A percentile compares a stretch with the other conserved stretches of the same genome.
phyloP scores from a whole-genome alignment of 2,329 filamentous ascomycete genomes.

The Apiospora rasikravindrae region DNA sequence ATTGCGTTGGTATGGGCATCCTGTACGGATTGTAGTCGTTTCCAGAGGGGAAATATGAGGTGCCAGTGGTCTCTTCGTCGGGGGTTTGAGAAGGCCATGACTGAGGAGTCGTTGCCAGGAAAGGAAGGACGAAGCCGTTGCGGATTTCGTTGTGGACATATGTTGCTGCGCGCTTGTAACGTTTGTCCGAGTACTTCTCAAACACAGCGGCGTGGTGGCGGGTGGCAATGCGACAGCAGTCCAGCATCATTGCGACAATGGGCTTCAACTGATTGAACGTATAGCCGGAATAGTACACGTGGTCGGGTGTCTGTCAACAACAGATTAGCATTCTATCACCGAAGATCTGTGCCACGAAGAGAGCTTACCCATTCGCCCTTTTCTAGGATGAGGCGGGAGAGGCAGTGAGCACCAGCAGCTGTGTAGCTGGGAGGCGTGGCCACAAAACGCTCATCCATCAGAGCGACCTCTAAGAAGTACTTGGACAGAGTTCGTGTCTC shows the following conservation, averaged over 20 bases:
- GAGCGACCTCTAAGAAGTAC: conserved; percentile 94
- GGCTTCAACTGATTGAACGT: conserved; percentile 83
- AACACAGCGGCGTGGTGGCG: conserved; percentile 87
- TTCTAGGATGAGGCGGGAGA: conserved; percentile 84
- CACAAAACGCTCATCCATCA: conserved; percentile 98
- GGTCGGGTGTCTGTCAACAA: conserved; percentile 68
- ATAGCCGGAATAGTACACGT: conserved; percentile 94
- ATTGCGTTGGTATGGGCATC: conserved; percentile 35
- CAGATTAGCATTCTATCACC: conserved; percentile 44
- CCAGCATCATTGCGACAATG: conserved; percentile 77
- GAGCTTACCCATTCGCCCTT: conserved; percentile 90
- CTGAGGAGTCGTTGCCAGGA: conserved; percentile 32
- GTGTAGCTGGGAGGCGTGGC: conserved; percentile 88
- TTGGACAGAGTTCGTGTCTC: conserved; percentile 96
- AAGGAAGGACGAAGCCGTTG: conserved; percentile 60
- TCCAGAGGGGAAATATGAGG: conserved; percentile 23
- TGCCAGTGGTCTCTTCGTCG: conserved; percentile 22
- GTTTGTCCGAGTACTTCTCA: conserved; percentile 88
- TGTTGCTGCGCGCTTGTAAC: conserved; percentile 82
- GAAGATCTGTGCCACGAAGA: neutral
- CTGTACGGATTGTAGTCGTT: conserved; percentile 22
- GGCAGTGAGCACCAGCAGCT: conserved; percentile 89
- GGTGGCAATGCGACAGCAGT: conserved; percentile 82
- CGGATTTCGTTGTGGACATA: conserved; percentile 79
- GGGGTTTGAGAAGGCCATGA: conserved; percentile 3